A percentile compares a stretch with the other conserved stretches of the same genome.
phyloP scores from a whole-genome alignment of 768 basidiomycete species.

The Leccinum broughii region DNA sequence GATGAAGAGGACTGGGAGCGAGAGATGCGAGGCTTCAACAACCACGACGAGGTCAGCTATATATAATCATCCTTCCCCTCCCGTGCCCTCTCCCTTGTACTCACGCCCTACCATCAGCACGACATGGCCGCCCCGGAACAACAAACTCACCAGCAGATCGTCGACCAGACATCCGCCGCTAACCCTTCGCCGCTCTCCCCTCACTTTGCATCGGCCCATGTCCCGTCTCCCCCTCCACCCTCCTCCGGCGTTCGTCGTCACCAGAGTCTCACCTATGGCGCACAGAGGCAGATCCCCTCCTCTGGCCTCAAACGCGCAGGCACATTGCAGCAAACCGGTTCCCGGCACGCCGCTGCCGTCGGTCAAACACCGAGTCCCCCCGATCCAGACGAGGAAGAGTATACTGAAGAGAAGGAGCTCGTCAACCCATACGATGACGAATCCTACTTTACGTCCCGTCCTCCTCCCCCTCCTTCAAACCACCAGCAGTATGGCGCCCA shows the following conservation, averaged over 20 bases:
- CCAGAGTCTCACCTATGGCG: slow-evolving; percentile 75
- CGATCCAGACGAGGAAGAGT: slow-evolving; percentile 56
- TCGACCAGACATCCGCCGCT: slow-evolving; percentile 44
- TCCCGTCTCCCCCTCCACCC: slow-evolving; percentile 72
- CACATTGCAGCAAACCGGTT: slow-evolving; percentile 55
- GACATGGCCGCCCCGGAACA: slow-evolving; percentile 23
- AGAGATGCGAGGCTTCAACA: slow-evolving; percentile 54
- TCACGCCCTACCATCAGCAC: slow-evolving; percentile 26
- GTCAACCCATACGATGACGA: slow-evolving; percentile 53
- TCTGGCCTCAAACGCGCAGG: slow-evolving; percentile 72
- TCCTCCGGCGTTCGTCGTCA: slow-evolving; percentile 74
- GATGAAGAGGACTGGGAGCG: slow-evolving; percentile 89
- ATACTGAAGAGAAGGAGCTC: slow-evolving; percentile 44
- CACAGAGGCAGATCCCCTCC: slow-evolving; percentile 50
- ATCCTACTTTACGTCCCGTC: slow-evolving; percentile 49
- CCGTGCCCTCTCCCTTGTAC: slow-evolving; percentile 1
- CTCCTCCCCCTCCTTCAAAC: slow-evolving; percentile 35
- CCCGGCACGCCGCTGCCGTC: slow-evolving; percentile 32
- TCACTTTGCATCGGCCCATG: slow-evolving; percentile 51
- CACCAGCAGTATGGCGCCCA: slow-evolving; percentile 45
- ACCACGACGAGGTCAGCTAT: slow-evolving; percentile 65
- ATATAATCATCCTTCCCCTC: slow-evolving; percentile 5
- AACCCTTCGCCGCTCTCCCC: slow-evolving; percentile 62
- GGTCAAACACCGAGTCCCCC: slow-evolving; percentile 46
- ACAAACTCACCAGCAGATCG: slow-evolving; percentile 46